A percentile compares a stretch with the other conserved stretches of the same genome.
Evolutionary conservation across 768 basidiomycete genomes (phyloP).

Genomic region (Ramaria sp.): DNA sequence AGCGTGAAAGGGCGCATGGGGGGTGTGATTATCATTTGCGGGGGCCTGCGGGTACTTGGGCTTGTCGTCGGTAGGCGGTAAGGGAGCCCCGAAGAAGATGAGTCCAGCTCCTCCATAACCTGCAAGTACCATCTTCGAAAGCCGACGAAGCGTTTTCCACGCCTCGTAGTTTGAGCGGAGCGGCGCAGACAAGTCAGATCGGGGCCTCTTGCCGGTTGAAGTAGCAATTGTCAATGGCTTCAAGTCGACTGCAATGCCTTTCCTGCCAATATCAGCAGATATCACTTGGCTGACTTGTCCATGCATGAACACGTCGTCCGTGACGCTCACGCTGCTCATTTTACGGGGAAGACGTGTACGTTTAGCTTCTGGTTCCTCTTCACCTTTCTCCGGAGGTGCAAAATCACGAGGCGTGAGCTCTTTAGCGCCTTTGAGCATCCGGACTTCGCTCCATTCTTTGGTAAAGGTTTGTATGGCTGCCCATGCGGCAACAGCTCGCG

Average conservation of each 20-base stretch:
- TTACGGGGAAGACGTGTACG: constrained; percentile 12
- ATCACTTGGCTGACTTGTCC: constrained; percentile 62
- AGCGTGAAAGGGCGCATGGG: constrained; percentile 14
- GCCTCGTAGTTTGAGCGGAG: constrained; percentile 34
- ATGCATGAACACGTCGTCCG: constrained; percentile 44
- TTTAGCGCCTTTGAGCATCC: constrained; percentile 52
- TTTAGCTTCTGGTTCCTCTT: constrained; percentile 18
- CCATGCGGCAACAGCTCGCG: constrained; percentile 67
- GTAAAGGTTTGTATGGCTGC: constrained; percentile 74
- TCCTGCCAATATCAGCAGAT: constrained; percentile 71
- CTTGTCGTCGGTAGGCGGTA: constrained; percentile 12
- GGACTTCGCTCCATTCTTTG: constrained; percentile 66
- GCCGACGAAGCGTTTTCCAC: constrained; percentile 59
- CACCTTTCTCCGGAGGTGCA: not conserved
- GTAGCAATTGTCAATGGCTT: constrained; percentile 21
- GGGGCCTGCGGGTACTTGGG: constrained; percentile 16
- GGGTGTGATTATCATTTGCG: constrained; percentile 16
- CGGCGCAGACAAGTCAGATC: constrained; percentile 13
- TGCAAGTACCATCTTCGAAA: constrained; percentile 75
- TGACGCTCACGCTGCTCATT: constrained; percentile 51
- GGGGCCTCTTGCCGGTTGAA: constrained; percentile 10
- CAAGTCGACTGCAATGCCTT: constrained; percentile 20
- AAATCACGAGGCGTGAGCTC: constrained; percentile 53
- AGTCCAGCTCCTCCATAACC: constrained; percentile 78
- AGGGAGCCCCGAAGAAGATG: constrained; percentile 66